phyloP scores from a whole-genome alignment of 148 eudicot genomes.

The Amaranthus palmeri region DNA sequence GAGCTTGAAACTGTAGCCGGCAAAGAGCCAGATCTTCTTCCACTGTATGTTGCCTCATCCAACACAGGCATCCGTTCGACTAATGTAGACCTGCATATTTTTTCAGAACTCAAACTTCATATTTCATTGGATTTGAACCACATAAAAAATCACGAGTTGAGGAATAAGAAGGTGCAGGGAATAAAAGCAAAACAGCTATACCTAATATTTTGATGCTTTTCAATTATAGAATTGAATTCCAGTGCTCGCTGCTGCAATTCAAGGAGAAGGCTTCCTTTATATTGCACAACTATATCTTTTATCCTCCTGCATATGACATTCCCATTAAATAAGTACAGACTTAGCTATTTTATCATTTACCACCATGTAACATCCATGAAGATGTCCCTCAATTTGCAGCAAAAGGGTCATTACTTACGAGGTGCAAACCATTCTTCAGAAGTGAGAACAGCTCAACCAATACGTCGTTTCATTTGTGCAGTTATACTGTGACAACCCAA shows the following conservation, averaged over 20 bases:
- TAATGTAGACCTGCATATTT: slow-evolving; percentile 57
- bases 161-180: not conserved
- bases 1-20: slow-evolving; percentile 58
- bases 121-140: not conserved
- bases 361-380: not conserved
- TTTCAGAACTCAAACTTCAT: slow-evolving; percentile 13
- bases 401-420: not conserved
- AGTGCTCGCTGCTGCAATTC: slow-evolving; percentile 97
- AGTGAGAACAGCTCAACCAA: not conserved
- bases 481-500: not conserved
- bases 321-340: slow-evolving; percentile 3
- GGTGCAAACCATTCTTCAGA: not conserved
- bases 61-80: slow-evolving; percentile 97
- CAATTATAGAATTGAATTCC: slow-evolving; percentile 78
- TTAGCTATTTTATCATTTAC: not conserved
- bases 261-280: slow-evolving; percentile 78
- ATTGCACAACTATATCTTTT: slow-evolving; percentile 60
- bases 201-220: slow-evolving; percentile 84
- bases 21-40: slow-evolving; percentile 74
- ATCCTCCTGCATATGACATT: slow-evolving; percentile 47
- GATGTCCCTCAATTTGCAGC: not conserved
- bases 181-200: slow-evolving; percentile 9
- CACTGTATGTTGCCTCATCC: slow-evolving; percentile 88
- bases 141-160: not conserved
- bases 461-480: not conserved